Conservation (phyloP, 2,329 filamentous ascomycete species). For the Scytalidium lignicola region DNA sequence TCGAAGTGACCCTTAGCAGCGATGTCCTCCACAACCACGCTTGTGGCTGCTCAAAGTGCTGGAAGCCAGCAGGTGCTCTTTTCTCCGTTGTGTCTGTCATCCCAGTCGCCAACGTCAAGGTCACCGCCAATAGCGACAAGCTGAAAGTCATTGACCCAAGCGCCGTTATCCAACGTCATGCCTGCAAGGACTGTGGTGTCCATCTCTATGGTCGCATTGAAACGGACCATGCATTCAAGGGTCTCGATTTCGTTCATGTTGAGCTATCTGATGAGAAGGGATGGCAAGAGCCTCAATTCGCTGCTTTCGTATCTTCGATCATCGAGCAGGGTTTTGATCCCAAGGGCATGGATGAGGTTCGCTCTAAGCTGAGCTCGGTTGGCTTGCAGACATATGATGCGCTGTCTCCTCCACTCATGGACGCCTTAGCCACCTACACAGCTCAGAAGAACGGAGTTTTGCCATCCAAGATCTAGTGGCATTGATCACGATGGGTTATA, state of each 20-base stretch:
- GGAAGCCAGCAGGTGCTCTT: conserved; percentile 59
- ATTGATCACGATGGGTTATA: not conserved
- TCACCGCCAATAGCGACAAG: conserved; percentile 55
- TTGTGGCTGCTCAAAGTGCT: conserved; percentile 69
- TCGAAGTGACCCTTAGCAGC: conserved; percentile 51
- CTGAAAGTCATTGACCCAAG: conserved; percentile 48
- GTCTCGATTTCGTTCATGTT: conserved; percentile 63
- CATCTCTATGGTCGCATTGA: conserved; percentile 63
- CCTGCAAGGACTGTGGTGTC: conserved; percentile 55
- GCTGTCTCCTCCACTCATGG: conserved; percentile 59
- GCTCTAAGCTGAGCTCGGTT: conserved; percentile 44
- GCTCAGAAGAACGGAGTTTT: conserved; percentile 35
- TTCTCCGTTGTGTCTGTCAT: conserved; percentile 62
- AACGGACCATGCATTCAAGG: conserved; percentile 60
- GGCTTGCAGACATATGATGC: conserved; percentile 60
- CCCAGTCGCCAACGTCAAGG: conserved; percentile 46
- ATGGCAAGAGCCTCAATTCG: conserved; percentile 70
- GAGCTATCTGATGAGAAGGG: conserved; percentile 55
- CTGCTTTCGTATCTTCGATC: conserved; percentile 61
- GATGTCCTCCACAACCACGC: conserved; percentile 66
- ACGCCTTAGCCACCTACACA: conserved; percentile 50
- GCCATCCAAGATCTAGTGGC: not conserved
- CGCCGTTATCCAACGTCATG: conserved; percentile 57
- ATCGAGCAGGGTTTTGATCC: conserved; percentile 63
- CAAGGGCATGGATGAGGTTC: conserved; percentile 47